Base-by-base conservation (phyloP, 306 rosid species). In the Boehmeria nivea region DNA sequence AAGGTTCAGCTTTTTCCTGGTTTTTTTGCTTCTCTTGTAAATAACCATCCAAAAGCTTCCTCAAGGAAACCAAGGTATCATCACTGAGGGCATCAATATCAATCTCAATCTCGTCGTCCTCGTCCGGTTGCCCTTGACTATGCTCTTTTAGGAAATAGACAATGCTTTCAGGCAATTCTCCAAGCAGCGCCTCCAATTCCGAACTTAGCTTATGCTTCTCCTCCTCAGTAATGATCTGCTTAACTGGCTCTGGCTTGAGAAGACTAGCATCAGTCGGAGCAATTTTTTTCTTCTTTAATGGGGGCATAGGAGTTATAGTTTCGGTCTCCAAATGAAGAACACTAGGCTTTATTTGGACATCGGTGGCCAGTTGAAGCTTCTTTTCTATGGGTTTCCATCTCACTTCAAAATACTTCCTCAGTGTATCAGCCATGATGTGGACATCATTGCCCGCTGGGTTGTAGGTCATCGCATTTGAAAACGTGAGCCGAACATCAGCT, bases 71-170 rank as follows among this genome's bases (percentile, higher is more conserved):
- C 57, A 90, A 67, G 47, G 88, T 82, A 59, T 82, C 91, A 59
- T 86, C 83, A 59, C 86, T 78, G 8, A 90, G 84, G 45, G 75
- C 78, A 76, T 84, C 95, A 21, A 90, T 82, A 66, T 87, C 98
- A 61, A 90, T 80, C 81, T 84, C 98, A 74, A 90, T 80, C 75
- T 90, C 98, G 25, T n/a, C n/a, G 5, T 90, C 94, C 40, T 80
- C 98, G 5, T 53, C 63, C n/a, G 78, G 61, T 36, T 33, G 59
- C 59, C 72, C 84, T 5, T 58, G 76, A 72, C 64, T 52, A 13
- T 84, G 90, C 73, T 70, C 91, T 71, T 76, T 82, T 65, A 90
- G 59, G 74, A 90, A 90, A 61, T 80, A 81, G 60, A 87, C 22
- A 59, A 90, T 78, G 47, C 63, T 63, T 53, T 84, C 86, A 56